These are phyloP conservation scores for Apophysomyces variabilis DNA, from an alignment of 371 early-diverging fungal genomes.

Conservation along the genomic window DNA sequence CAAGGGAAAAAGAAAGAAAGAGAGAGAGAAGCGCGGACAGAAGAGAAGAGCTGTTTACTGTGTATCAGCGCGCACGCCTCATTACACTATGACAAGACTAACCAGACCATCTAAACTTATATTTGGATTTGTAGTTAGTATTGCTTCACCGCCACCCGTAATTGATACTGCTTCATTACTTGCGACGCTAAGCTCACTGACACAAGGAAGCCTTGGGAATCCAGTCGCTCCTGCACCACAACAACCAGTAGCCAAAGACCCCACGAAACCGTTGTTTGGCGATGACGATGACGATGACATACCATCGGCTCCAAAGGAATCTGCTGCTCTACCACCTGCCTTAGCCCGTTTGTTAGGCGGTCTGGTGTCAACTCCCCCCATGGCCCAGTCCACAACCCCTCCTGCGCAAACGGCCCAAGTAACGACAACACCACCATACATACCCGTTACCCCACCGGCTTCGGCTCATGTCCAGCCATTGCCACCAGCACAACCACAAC, in stretches of 20 bases:
- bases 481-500: neutral
- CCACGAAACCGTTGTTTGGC: conserved; percentile 13
- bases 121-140: conserved; percentile 2
- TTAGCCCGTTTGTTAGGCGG: conserved; percentile 42
- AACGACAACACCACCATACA: conserved; percentile 12
- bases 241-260: neutral
- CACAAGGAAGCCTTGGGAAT: conserved; percentile 31
- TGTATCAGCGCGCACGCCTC: neutral
- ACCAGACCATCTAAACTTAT: neutral
- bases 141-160: conserved; percentile 18
- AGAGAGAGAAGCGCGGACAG: neutral
- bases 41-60: too few relatives aligned
- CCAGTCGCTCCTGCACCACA: conserved; percentile 24
- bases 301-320: conserved; percentile 7
- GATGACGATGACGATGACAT: conserved; percentile 5
- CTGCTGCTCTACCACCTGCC: conserved; percentile 37
- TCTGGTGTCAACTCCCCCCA: conserved; percentile 22
- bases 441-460: conserved; percentile 14
- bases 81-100: neutral
- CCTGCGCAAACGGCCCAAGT: neutral
- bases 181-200: conserved; percentile 36
- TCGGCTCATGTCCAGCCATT: conserved; percentile 5
- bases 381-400: neutral
- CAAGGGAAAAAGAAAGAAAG: neutral
- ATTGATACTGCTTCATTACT: conserved; percentile 39